phyloP scores from a whole-genome alignment of 352 stramenopile species.

The Sclerospora graminicola region DNA sequence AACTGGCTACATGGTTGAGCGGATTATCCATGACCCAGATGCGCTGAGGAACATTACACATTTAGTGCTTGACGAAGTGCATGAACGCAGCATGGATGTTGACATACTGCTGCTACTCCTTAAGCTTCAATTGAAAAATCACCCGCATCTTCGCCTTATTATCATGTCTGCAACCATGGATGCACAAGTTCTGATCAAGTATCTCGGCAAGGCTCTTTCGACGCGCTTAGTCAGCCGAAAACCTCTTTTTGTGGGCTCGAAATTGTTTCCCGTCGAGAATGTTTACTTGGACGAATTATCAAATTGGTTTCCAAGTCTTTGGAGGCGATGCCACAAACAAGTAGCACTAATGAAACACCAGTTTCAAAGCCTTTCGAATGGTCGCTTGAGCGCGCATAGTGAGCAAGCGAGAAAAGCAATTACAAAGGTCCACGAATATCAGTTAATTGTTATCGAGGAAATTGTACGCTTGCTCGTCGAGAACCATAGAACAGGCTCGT shows the following conservation, averaged over 20 bases:
- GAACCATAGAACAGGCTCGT: slow-evolving; percentile 23
- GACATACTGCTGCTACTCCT: slow-evolving; percentile 92
- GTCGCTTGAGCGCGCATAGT: slow-evolving; percentile 27
- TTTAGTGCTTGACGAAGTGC: slow-evolving; percentile 94
- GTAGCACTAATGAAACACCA: slow-evolving; percentile 32
- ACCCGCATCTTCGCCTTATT: slow-evolving; percentile 79
- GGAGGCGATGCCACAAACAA: slow-evolving; percentile 26
- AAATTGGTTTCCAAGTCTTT: slow-evolving; percentile 30
- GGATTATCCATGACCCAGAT: slow-evolving; percentile 89
- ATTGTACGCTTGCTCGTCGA: slow-evolving; percentile 51
- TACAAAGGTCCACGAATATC: slow-evolving; percentile 50
- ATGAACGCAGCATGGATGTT: slow-evolving; percentile 92
- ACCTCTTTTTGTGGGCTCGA: slow-evolving; percentile 75
- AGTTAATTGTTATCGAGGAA: slow-evolving; percentile 43
- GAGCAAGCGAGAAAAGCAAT: slow-evolving; percentile 41
- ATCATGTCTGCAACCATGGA: slow-evolving; percentile 97
- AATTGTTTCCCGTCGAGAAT: slow-evolving; percentile 60
- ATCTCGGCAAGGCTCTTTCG: slow-evolving; percentile 57
- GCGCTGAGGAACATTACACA: slow-evolving; percentile 87
- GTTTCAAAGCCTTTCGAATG: slow-evolving; percentile 24
- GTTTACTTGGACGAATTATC: slow-evolving; percentile 50
- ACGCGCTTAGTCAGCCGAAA: slow-evolving; percentile 40
- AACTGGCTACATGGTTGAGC: slow-evolving; percentile 93
- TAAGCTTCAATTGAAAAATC: slow-evolving; percentile 55
- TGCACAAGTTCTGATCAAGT: slow-evolving; percentile 85